Conservation (phyloP, 23 red algal species). For the Porphyridium purpureum region DNA sequence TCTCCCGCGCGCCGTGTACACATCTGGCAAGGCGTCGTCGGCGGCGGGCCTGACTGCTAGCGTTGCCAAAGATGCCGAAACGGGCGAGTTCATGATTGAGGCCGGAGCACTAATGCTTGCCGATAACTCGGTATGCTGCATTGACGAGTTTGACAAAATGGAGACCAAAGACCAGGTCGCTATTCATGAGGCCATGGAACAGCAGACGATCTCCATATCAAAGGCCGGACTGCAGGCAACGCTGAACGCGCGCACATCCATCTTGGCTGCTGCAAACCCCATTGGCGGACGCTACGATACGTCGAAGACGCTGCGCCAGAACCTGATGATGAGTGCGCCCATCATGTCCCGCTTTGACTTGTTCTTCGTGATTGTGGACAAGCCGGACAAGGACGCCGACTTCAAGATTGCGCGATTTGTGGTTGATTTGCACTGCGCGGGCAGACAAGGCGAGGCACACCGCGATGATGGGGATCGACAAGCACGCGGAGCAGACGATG, state of each 20-base stretch:
- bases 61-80: constrained; percentile 89
- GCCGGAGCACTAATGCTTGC: constrained; percentile 99
- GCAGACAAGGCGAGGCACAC: neutral
- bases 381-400: constrained; percentile 77
- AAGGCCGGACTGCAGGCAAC: constrained; percentile 99
- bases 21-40: constrained; percentile 93
- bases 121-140: constrained; percentile 94
- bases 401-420: constrained; percentile 82
- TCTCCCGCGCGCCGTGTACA: constrained; percentile 79
- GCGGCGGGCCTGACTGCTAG: constrained; percentile 92
- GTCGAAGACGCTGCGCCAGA: constrained; percentile 67
- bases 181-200: constrained; percentile 99
- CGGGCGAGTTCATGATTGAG: constrained; percentile 96
- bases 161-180: constrained; percentile 91
- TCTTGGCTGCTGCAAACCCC: constrained; percentile 95
- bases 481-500: too few species aligned
- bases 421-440: constrained; percentile 42
- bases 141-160: constrained; percentile 99
- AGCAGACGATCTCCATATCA: constrained; percentile 97
- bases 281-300: constrained; percentile 89
- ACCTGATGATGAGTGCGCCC: constrained; percentile 82
- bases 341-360: constrained; percentile 99
- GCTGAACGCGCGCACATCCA: constrained; percentile 85
- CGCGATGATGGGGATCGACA: neutral
- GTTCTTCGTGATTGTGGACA: constrained; percentile 98